These are phyloP conservation scores for Melaleuca alternifolia DNA, from an alignment of 345 rosid genomes.

Conservation along the genomic window DNA sequence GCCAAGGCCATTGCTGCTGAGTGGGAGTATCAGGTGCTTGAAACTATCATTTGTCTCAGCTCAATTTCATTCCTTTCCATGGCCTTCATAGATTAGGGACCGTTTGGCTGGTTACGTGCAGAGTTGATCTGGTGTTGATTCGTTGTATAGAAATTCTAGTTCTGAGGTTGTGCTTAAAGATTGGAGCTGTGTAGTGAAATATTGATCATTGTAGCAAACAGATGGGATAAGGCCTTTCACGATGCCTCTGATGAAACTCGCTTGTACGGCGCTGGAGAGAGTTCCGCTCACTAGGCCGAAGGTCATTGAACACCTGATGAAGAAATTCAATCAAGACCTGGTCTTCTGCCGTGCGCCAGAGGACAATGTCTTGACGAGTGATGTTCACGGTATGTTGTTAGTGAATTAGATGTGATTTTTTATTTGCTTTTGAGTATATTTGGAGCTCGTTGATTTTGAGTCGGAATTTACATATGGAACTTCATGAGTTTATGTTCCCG, in stretches of 20 bases:
- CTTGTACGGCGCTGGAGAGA: constrained; percentile 94
- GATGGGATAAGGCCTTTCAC: constrained; percentile 98
- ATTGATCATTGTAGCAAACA: constrained; percentile 39
- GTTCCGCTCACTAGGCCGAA: constrained; percentile 75
- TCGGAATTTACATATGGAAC: neutral
- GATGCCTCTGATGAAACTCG: constrained; percentile 96
- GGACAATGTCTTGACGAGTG: constrained; percentile 48
- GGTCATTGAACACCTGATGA: constrained; percentile 48
- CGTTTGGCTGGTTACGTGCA: neutral
- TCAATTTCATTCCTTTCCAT: neutral
- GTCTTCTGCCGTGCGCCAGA: constrained; percentile 81
- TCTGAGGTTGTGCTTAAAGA: neutral
- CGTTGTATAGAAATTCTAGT: neutral
- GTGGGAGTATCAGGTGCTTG: constrained; percentile 85
- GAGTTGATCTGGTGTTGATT: neutral
- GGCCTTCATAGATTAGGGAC: neutral
- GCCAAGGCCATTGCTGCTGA: constrained; percentile 93
- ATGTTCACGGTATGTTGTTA: constrained; percentile 47
- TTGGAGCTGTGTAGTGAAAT: neutral
- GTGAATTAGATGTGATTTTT: neutral
- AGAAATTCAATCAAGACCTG: constrained; percentile 71
- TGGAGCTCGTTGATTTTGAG: neutral
- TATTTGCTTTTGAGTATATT: neutral
- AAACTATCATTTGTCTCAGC: neutral
- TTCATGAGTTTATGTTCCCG: neutral